phyloP scores from a whole-genome alignment of 2,329 filamentous ascomycete genomes.

The Sarocladium brachiariae region DNA sequence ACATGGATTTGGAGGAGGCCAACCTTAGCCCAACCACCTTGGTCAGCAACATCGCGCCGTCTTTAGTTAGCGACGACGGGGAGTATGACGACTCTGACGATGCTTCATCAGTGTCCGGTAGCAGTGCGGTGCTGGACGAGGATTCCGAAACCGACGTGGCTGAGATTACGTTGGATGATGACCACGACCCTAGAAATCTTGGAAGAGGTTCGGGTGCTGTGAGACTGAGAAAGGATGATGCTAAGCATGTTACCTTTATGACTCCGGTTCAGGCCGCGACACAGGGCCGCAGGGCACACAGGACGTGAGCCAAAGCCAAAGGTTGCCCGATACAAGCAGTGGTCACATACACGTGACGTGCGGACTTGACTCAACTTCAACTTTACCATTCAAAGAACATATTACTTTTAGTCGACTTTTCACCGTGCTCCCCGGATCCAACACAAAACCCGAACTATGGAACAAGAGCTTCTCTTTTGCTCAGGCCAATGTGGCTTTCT shows the following conservation, averaged over 20 bases:
- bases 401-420: conserved; percentile 11
- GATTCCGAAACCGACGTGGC: conserved; percentile 54
- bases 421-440: background rate
- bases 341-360: too few relatives aligned
- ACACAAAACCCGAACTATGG: background rate
- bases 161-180: conserved; percentile 56
- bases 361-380: conserved; percentile 7
- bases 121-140: conserved; percentile 50
- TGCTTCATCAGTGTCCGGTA: conserved; percentile 52
- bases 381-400: conserved; percentile 2
- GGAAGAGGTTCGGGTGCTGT: conserved; percentile 35
- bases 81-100: conserved; percentile 70
- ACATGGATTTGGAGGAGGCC: conserved; percentile 47
- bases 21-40: conserved; percentile 64
- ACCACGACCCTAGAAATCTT: conserved; percentile 39
- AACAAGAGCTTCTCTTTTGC: background rate
- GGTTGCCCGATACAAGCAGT: background rate
- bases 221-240: conserved; percentile 46
- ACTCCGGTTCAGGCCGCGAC: conserved; percentile 31
- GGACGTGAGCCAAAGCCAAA: conserved; percentile 17
- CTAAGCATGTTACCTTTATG: conserved; percentile 50
- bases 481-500: background rate
- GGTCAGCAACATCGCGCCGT: conserved; percentile 70
- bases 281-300: conserved; percentile 14
- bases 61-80: conserved; percentile 72